Base-by-base conservation (phyloP, 495 filamentous ascomycete genomes). In the Penicillium paradoxum region DNA sequence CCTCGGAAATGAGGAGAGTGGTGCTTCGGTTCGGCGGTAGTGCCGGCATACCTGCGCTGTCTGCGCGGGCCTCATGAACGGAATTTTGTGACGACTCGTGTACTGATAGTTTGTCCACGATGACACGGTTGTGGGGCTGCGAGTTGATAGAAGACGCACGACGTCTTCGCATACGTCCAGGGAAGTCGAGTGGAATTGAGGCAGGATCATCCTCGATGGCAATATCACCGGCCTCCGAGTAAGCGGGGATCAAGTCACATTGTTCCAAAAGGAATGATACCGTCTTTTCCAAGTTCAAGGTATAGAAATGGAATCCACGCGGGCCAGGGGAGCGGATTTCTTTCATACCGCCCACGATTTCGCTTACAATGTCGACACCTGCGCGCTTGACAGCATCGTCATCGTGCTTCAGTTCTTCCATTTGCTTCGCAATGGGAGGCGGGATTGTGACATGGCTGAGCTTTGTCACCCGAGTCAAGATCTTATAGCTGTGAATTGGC, bases 401-500 rank as follows among this genome's bases (percentile, higher is more conserved):
- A 54, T 98, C 91, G 37, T 85, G 83, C 66, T 85, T 93, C 21
- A 96, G 80, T 5, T 79, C 80, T 56, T 96, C 89, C 30, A 98
- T 71, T 22, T 85, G 79, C 17, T 73, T 73, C 59, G 90, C 76
- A 39, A 96, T 76, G 8, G 74, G 73, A 9, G 77, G 71, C 1
- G 93, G 93, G 34, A 97, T 76, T 33, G 80, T 84, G 42, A 91
- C 90, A 61, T 96, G 89, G 62, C 89, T 92, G 39, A 98, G 79
- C 73, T 97, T 97, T n/a, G 93, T 95, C 36, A 91, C 95, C 53
- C 93, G 72, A 53, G 88, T 90, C 54, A 98, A 82, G 69, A 96
- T 97, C 71, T 93, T 88, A 71, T 96, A 98, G 68, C 86, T 91
- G 73, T 98, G 93, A 32, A 98, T 88, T 21, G 93, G 93, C 92